Evolutionary conservation across 179 eudicot species (phyloP).

Genomic region (Beta lomatogona): DNA sequence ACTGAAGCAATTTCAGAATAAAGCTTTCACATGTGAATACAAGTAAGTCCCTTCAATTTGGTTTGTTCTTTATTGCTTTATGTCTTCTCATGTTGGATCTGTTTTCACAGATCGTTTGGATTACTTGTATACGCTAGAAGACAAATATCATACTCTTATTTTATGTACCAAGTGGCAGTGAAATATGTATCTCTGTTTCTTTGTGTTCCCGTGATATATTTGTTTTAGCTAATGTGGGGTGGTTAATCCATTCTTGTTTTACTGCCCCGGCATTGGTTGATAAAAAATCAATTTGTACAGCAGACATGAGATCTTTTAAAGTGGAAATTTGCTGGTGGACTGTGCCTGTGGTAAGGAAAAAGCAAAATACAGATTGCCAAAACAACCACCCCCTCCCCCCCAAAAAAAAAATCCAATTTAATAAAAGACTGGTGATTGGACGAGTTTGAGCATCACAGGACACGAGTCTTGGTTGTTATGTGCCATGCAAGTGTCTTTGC

Average conservation of each 20-base stretch:
- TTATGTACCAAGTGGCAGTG: background rate
- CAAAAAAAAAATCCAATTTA: no score
- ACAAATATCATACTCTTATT: background rate
- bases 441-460: no score
- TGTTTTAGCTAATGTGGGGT: background rate
- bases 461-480: background rate
- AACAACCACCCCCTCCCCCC: no score
- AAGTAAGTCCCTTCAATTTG: slow-evolving; percentile 56
- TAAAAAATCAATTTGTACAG: background rate
- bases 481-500: background rate
- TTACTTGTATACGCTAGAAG: background rate
- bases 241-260: background rate
- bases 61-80: background rate
- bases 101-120: background rate
- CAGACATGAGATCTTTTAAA: background rate
- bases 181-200: background rate
- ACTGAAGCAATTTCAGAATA: slow-evolving; percentile 64
- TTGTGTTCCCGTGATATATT: background rate
- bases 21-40: slow-evolving; percentile 88
- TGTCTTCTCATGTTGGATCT: background rate
- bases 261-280: background rate
- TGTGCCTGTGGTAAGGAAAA: no score
- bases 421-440: no score
- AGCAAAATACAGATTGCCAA: no score
- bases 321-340: background rate